phyloP scores from a whole-genome alignment of 495 filamentous ascomycete genomes.

The Neurospora tetraspora region DNA sequence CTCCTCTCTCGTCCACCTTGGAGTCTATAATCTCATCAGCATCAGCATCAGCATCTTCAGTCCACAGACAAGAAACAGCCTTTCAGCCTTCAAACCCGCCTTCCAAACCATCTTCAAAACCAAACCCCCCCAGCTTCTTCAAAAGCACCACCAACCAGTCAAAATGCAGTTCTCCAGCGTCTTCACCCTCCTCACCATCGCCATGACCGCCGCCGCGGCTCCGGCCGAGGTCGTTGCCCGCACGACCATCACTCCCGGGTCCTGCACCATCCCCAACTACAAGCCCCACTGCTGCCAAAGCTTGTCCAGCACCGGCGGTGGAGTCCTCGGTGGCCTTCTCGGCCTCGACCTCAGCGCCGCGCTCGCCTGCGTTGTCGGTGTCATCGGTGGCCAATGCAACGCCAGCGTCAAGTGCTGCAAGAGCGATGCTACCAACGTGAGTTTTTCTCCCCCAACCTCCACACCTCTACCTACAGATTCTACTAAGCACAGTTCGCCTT shows the following conservation, averaged over 20 bases:
- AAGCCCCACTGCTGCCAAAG: slow-evolving; percentile 8
- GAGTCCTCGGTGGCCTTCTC: neutral
- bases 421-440: neutral
- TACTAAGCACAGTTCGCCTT: neutral
- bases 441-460: neutral
- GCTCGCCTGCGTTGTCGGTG: neutral
- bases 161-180: slow-evolving; percentile 18
- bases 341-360: neutral
- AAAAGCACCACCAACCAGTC: neutral
- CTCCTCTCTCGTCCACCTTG: slow-evolving; percentile 1
- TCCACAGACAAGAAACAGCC: neutral
- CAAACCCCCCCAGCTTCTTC: slow-evolving; percentile 1
- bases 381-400: neutral
- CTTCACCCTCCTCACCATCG: slow-evolving; percentile 12
- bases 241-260: neutral
- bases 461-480: neutral
- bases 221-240: slow-evolving; percentile 2
- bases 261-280: neutral
- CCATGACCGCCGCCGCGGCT: slow-evolving; percentile 12
- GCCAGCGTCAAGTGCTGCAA: slow-evolving; percentile 7
- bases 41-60: slow-evolving; percentile 9
- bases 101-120: neutral
- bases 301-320: neutral
- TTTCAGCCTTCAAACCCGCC: neutral
- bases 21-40: neutral